Base-by-base conservation (phyloP, 129 eudicot genomes). In the Flaveria brownii region DNA sequence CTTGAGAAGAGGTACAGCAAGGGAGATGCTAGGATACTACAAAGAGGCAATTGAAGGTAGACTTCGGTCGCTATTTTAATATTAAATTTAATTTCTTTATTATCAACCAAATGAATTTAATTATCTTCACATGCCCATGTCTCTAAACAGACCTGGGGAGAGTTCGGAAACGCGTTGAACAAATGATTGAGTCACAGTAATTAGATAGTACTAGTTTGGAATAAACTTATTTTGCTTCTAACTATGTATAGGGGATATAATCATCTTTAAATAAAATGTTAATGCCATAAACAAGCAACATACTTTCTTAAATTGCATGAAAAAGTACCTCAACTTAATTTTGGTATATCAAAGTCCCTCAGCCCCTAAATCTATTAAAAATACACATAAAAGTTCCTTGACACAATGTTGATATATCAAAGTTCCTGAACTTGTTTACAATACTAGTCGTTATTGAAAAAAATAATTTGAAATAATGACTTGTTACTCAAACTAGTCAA, bases 31-130 rank as follows among this genome's bases (percentile, higher is more conserved):
- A 74, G 96, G 98, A 73, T 90, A 82, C 83, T 85, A 78, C 36
- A 88, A 90, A 71, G 98, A 87, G 80, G 98, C 98, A 46, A 87
- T 86, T 71, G 96, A 90, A 84, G 98, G 98, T 86, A 50, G 18
- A 26, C 1, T 14, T 51, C 26, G 22, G 16, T 81, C 18, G 30
- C 22, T 2, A 17, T 36, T 36, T 22, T 74, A 25, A 16, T 52
- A 16, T 4, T 13, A 0, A 13, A 3, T 18, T 13, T 42, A 17
- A 18, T 17, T 47, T 17, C 41, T 64, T 76, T n/a, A 30, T 26
- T n/a, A 20, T 47, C 51, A 15, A 64, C 9, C 46, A 63, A 36
- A 6, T 42, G 39, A 16, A 13, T 41, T 20, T n/a, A 63, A 9
- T 12, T 12, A 30, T 46, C 12, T 75, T 1, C 15, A 28, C 49